These are phyloP conservation scores for Metschnikowia matae DNA, from an alignment of 805 yeast species.

Conservation along the genomic window DNA sequence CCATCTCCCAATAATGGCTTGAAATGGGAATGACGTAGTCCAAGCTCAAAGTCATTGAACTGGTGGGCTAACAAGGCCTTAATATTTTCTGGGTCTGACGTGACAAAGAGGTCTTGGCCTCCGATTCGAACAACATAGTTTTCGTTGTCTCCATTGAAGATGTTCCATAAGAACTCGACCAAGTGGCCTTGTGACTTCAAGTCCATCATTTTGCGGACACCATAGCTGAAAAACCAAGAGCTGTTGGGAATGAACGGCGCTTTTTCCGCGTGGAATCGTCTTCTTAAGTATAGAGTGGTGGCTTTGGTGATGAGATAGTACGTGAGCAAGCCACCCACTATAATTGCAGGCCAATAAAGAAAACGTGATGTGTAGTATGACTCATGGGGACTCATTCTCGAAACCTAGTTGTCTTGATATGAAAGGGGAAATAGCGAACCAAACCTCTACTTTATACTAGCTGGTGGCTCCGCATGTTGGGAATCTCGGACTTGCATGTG, in stretches of 20 bases:
- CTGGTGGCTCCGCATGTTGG: background rate
- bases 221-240: background rate
- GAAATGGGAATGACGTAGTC: constrained; percentile 30
- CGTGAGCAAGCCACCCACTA: background rate
- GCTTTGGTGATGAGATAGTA: background rate
- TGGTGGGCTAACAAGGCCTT: constrained; percentile 38
- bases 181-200: constrained; percentile 8
- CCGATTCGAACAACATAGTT: constrained; percentile 7
- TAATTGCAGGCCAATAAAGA: background rate
- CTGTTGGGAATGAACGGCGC: background rate
- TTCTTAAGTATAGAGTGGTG: background rate
- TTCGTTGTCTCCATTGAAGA: constrained; percentile 8
- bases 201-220: background rate
- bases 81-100: constrained; percentile 35
- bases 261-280: background rate
- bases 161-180: constrained; percentile 7
- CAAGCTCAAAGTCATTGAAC: constrained; percentile 33
- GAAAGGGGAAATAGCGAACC: too few species aligned
- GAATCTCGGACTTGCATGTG: background rate
- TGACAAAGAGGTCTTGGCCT: constrained; percentile 10
- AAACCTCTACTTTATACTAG: background rate
- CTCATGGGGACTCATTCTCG: background rate
- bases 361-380: background rate
- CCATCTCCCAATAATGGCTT: constrained; percentile 36
- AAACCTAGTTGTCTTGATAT: background rate